phyloP scores from a whole-genome alignment of 2,329 filamentous ascomycete species.

The Immersiporthe knoxdaviesiana region DNA sequence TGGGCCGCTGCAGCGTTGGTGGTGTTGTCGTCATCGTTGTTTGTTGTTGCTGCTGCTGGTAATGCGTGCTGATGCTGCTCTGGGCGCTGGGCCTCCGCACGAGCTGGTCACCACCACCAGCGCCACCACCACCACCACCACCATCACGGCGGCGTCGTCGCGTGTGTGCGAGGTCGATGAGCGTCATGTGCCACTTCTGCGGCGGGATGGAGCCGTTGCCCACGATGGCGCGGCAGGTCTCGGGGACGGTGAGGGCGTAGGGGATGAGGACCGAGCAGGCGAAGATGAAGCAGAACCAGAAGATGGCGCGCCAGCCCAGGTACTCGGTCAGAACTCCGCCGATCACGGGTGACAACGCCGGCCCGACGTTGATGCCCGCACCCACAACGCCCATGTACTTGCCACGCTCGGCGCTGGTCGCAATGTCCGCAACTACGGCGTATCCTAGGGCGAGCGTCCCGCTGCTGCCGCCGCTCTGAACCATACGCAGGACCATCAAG shows the following conservation, averaged over 20 bases:
- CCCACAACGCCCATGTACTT: constrained; percentile 72
- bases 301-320: constrained; percentile 69
- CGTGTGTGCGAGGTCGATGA: constrained; percentile 52
- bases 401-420: constrained; percentile 70
- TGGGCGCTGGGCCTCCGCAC: neutral
- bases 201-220: constrained; percentile 65
- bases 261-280: constrained; percentile 55
- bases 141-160: neutral
- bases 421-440: constrained; percentile 73
- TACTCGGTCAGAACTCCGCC: constrained; percentile 67
- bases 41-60: constrained; percentile 1
- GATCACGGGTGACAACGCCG: constrained; percentile 61
- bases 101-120: too few relatives aligned
- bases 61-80: constrained; percentile 8
- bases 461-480: constrained; percentile 68
- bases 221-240: constrained; percentile 62
- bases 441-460: constrained; percentile 72
- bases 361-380: constrained; percentile 59
- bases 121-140: too few relatives aligned
- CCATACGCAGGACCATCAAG: constrained; percentile 61
- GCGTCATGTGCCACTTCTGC: constrained; percentile 60
- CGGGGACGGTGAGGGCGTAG: constrained; percentile 60
- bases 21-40: too few relatives aligned
- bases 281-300: constrained; percentile 69
- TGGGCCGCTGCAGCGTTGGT: constrained; percentile 30